These are phyloP conservation scores for Ensete glaucum DNA, from an alignment of 176 grass and related monocot species.

Conservation along the genomic window DNA sequence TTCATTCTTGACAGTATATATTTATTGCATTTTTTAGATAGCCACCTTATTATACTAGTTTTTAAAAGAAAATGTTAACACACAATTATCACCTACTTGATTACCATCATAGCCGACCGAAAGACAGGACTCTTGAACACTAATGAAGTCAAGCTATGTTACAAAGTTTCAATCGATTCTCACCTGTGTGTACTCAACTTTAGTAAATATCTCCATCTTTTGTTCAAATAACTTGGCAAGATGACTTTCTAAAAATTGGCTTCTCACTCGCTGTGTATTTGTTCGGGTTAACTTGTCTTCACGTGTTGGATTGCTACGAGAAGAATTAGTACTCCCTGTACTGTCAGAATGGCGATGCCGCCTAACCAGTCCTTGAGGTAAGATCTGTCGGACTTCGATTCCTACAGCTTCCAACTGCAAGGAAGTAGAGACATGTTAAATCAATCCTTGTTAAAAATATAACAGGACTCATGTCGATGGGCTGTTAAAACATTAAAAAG, in stretches of 20 bases:
- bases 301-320: constrained; percentile 76
- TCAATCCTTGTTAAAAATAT: neutral
- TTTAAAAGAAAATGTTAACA: neutral
- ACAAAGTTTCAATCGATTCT: neutral
- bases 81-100: neutral
- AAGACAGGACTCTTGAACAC: neutral
- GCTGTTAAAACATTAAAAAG: neutral
- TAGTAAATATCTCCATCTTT: constrained; percentile 99
- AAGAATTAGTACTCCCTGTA: constrained; percentile 77
- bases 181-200: constrained; percentile 98
- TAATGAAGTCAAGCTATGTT: neutral
- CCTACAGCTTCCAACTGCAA: constrained; percentile 72
- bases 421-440: constrained; percentile 11
- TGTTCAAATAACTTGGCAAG: constrained; percentile 97
- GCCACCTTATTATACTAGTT: neutral
- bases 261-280: constrained; percentile 72
- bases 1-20: too few relatives aligned
- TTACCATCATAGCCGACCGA: neutral
- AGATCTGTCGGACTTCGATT: constrained; percentile 75
- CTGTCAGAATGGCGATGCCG: constrained; percentile 91
- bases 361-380: constrained; percentile 71
- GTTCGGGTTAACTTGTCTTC: constrained; percentile 70
- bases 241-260: constrained; percentile 98
- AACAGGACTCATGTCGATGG: neutral
- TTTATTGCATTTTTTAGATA: neutral